Evolutionary conservation across 2,329 filamentous ascomycete species (phyloP).

Genomic region (Xylariaceae sp.): DNA sequence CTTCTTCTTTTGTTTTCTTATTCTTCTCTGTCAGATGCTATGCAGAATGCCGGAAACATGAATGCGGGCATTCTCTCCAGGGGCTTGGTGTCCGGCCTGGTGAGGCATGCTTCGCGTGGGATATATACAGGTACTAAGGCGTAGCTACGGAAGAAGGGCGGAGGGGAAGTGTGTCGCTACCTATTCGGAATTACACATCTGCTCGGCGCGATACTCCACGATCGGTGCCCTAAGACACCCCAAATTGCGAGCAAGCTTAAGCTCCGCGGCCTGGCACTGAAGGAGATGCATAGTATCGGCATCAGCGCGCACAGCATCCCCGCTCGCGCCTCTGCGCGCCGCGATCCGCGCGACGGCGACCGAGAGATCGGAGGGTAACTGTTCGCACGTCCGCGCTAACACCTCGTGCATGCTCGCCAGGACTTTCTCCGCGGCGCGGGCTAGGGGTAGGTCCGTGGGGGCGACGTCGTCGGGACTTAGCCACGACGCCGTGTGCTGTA

Average conservation of each 20-base stretch:
- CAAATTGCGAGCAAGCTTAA: constrained; percentile 75
- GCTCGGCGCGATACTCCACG: constrained; percentile 57
- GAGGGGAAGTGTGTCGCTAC: not conserved
- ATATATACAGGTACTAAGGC: not conserved
- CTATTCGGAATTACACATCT: constrained; percentile 37
- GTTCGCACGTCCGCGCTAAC: constrained; percentile 62
- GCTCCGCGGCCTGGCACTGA: constrained; percentile 79
- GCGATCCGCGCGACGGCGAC: constrained; percentile 40
- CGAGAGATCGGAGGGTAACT: constrained; percentile 52
- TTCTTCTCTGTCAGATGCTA: not conserved
- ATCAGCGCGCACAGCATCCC: constrained; percentile 34
- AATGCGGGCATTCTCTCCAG: not conserved
- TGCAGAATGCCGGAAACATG: not conserved
- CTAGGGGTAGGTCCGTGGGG: constrained; percentile 72
- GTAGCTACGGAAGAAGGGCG: too few relatives aligned
- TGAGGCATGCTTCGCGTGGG: too few relatives aligned
- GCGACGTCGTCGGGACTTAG: constrained; percentile 67
- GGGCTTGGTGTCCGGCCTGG: too few relatives aligned
- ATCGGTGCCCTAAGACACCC: constrained; percentile 63
- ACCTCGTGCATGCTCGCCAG: constrained; percentile 90
- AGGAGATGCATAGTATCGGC: constrained; percentile 61
- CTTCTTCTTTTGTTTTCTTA: not conserved
- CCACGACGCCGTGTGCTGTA: constrained; percentile 64
- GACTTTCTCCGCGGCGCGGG: constrained; percentile 78
- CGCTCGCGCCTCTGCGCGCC: constrained; percentile 4